Evolutionary conservation across 768 basidiomycete species (phyloP).

Genomic region (Kwoniella mangroviensis): DNA sequence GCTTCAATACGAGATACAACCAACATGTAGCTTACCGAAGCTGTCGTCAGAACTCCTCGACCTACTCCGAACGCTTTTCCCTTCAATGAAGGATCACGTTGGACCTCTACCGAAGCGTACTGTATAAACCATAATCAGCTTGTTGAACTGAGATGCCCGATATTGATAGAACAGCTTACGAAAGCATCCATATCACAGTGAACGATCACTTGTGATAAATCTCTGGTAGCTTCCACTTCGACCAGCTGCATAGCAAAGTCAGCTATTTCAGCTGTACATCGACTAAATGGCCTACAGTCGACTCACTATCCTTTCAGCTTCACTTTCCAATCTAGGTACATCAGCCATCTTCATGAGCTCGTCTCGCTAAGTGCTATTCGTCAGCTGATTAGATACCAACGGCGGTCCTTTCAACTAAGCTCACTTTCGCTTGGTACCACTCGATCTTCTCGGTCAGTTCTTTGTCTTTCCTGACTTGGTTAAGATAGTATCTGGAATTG

Average conservation of each 20-base stretch:
- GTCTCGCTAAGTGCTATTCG: slow-evolving; percentile 59
- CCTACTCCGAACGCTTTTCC: slow-evolving; percentile 69
- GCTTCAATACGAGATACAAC: slow-evolving; percentile 4
- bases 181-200: slow-evolving; percentile 98
- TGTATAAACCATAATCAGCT: slow-evolving; percentile 50
- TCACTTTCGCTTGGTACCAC: slow-evolving; percentile 65
- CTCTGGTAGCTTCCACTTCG: slow-evolving; percentile 74
- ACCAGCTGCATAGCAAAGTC: slow-evolving; percentile 58
- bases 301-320: slow-evolving; percentile 73
- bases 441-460: slow-evolving; percentile 78
- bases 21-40: slow-evolving; percentile 57
- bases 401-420: slow-evolving; percentile 7
- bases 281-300: background rate
- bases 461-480: slow-evolving; percentile 87
- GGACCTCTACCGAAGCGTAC: slow-evolving; percentile 60
- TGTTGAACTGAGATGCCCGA: slow-evolving; percentile 40
- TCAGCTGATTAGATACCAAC: slow-evolving; percentile 60
- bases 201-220: slow-evolving; percentile 81
- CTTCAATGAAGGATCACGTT: slow-evolving; percentile 49
- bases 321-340: slow-evolving; percentile 67
- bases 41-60: slow-evolving; percentile 80
- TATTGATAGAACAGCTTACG: slow-evolving; percentile 58
- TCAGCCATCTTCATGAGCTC: slow-evolving; percentile 37
- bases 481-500: slow-evolving; percentile 60
- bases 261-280: background rate